Evolutionary conservation across 805 yeast genomes (phyloP).

Genomic region (Candida alai): DNA sequence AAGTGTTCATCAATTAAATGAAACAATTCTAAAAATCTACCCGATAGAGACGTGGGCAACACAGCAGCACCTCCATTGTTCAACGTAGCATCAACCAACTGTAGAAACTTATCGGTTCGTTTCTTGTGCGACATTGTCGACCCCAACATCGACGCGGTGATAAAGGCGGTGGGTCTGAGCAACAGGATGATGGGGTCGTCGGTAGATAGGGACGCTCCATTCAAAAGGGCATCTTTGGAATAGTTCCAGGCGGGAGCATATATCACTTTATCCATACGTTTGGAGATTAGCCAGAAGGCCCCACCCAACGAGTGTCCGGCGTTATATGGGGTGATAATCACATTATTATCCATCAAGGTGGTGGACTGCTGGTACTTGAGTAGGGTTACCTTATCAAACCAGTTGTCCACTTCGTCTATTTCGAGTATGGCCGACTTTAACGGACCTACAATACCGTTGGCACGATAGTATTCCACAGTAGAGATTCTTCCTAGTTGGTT

Average conservation of each 20-base stretch:
- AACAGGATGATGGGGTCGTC: conserved; percentile 66
- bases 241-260: conserved; percentile 96
- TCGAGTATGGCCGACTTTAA: conserved; percentile 54
- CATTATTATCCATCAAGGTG: conserved; percentile 58
- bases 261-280: conserved; percentile 73
- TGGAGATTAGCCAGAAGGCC: conserved; percentile 75
- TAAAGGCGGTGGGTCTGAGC: conserved; percentile 75
- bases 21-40: conserved; percentile 76
- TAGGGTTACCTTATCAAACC: conserved; percentile 66
- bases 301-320: conserved; percentile 96
- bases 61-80: conserved; percentile 77
- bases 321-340: conserved; percentile 73
- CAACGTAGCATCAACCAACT: conserved; percentile 60
- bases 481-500: conserved; percentile 80
- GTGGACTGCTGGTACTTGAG: conserved; percentile 80
- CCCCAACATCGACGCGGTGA: conserved; percentile 70
- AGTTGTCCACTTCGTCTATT: conserved; percentile 69
- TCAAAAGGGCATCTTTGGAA: conserved; percentile 78
- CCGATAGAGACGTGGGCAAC: conserved; percentile 76
- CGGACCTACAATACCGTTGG: conserved; percentile 75
- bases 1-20: conserved; percentile 69
- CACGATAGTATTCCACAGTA: conserved; percentile 76
- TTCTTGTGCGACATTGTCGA: conserved; percentile 57
- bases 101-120: conserved; percentile 61
- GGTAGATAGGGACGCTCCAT: conserved; percentile 35